Base-by-base conservation (phyloP, 2,329 filamentous ascomycete genomes). In the Beauveria sp. region DNA sequence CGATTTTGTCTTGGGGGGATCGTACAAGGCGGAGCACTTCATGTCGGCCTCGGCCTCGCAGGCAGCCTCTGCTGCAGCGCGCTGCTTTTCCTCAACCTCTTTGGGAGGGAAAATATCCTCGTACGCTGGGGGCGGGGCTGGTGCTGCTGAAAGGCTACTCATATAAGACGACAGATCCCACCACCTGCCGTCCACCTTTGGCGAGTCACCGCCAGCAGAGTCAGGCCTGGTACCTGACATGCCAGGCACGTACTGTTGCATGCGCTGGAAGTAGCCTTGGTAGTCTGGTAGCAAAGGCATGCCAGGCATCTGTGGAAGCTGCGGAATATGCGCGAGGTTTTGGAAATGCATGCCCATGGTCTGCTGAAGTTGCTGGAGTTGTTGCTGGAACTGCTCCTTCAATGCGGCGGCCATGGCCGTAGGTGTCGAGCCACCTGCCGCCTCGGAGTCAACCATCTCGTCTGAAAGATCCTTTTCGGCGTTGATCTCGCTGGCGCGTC, bases 301-400 rank as follows among this genome's bases (percentile, higher is more conserved):
- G 43, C 81, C 80, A n/a, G 76, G 81, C 67, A 84, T 77, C 65
- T 84, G 82, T 18, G 86, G 81, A 69, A 90, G 81, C 67, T 87
- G 85, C n/a, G 86, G 80, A 38, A 87, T 73, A 53, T 75, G 71
- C 1, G 74, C 67, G 9, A 77, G 65, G 57, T 88, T 88, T 55
- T 88, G 87, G 67, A 90, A 79, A 51, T 86, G 82, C 72, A 86
- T 77, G 42, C 84, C 80, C 77, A 91, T 82, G 51, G 81, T 85
- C 70, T 91, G 87, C 69, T 92, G 90, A 68, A 93, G 81, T 63
- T 92, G 87, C 62, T 93, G 87, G 53, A 93, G 80, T 69, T 92
- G 89, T 20, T 87, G 82, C 28, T 87, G 81, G 22, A 93, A 75
- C 62, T 93, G 88, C 60, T 92, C 88, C 68, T 88, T 86, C 75